These are phyloP conservation scores for Myrica gale DNA, from an alignment of 306 rosid species.

Conservation along the genomic window DNA sequence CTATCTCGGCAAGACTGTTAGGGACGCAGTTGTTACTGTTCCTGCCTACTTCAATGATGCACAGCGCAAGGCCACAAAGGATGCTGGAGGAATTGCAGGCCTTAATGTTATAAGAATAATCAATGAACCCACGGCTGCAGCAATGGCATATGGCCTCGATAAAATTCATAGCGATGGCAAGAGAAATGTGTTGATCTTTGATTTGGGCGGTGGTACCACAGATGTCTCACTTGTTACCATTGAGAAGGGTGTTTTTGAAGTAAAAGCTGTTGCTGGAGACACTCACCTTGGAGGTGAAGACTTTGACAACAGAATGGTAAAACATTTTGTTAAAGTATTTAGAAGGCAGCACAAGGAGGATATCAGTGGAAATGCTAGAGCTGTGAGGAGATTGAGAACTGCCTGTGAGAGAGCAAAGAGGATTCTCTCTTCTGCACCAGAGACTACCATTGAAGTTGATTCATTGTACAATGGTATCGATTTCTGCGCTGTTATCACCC, in stretches of 20 bases:
- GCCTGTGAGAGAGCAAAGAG: slow-evolving; percentile 23
- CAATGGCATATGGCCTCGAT: slow-evolving; percentile 14
- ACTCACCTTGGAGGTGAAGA: slow-evolving; percentile 42
- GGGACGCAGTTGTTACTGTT: background rate
- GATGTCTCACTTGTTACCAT: slow-evolving; percentile 23
- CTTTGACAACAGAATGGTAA: slow-evolving; percentile 31
- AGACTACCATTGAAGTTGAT: slow-evolving; percentile 3
- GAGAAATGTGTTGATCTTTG: slow-evolving; percentile 22
- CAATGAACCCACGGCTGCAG: slow-evolving; percentile 18
- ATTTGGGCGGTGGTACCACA: slow-evolving; percentile 17
- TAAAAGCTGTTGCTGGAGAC: slow-evolving; percentile 26
- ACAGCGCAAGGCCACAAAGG: background rate
- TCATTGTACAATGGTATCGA: slow-evolving; percentile 14
- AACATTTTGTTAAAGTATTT: slow-evolving; percentile 18
- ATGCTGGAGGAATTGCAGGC: background rate
- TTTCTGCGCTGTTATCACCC: slow-evolving; percentile 18
- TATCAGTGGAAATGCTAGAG: slow-evolving; percentile 9
- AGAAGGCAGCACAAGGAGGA: slow-evolving; percentile 21
- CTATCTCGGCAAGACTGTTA: background rate
- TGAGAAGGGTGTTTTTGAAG: slow-evolving; percentile 16
- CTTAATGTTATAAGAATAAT: slow-evolving; percentile 5
- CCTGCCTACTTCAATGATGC: background rate
- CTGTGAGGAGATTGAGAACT: background rate
- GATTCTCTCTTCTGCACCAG: background rate
- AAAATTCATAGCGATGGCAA: background rate